Evolutionary conservation across 306 rosid species (phyloP), one percentile per base, ranked within the genome.

Genomic region (Cicer chorassanicum): DNA sequence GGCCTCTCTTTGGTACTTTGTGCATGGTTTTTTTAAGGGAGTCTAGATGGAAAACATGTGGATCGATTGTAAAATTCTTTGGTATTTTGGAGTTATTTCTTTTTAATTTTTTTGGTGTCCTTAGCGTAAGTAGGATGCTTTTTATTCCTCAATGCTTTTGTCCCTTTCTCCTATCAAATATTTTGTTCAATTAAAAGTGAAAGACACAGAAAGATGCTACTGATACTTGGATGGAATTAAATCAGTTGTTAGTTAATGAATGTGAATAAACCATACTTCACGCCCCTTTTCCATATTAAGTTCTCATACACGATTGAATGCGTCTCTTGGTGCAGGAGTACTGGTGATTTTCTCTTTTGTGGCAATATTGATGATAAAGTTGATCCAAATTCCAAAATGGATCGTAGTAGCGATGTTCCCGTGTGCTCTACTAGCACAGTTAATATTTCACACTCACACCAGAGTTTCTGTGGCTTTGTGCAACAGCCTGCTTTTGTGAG

Each of bases 401-500:
- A 86, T 75, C 86, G 84, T 69, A 80, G 75, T 13, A 73, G 83
- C 59, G 82, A 83, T 74, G 29, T 75, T 71, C 78, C 88, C 62
- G 81, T 71, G 49, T 76, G 84, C 14, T 74, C 84, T 78, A 70
- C 84, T 34, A 60, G 66, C 36, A 4, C 85, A 1, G 88, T 78
- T 24, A 85, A 82, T 60, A 41, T 75, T 59, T 80, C 91, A 48
- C 84, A 66, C 49, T 76, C 70, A 66, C 81, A 82, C 67, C 87
- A 83, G 82, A 75, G 81, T 82, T 86, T 81, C 65, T 6, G 73
- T 83, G 84, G 74, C 67, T 85, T 75, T 83, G 79, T 79, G 67
- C 84, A 76, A 55, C 85, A 82, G 34, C 78, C 91, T 79, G 64
- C 76, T 81, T 76, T 76, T 81, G 96, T 83, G 77, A 92, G 89